Base-by-base conservation (phyloP, 2,329 filamentous ascomycete genomes). In the Penicillium sp. region DNA sequence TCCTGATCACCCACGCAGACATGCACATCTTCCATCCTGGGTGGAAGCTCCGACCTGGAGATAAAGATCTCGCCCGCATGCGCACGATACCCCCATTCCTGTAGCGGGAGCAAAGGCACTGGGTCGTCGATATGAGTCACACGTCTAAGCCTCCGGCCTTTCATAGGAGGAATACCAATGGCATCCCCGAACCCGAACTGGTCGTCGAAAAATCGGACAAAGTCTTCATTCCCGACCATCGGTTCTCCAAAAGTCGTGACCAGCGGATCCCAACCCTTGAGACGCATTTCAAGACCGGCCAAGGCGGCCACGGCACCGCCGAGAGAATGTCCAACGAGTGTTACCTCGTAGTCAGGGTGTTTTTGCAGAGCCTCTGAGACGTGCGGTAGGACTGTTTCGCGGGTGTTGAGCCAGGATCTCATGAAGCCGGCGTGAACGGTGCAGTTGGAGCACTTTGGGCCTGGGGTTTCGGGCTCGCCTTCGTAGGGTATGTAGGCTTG, bases 231-330 rank as follows among this genome's bases (percentile, higher is more conserved):
- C 2, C 84, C 84, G 2, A 86, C 66, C 40, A 81, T 77, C 18
- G 94, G 94, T 74, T 97, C 91, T 9, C 94, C 94, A 73, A 96
- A 99, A 0, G 94, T 97, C 5, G 93, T 97, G 39, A 96, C 85
- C 13, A 81, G 74, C 2, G 92, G 86, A 8, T 87, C 75, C 86
- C 88, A 94, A 16, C 89, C 91, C n/a, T 88, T 79, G 0, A 86
- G 83, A 55, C 86, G 83, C 67, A 96, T 83, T 68, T 99, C 94
- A 29, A 97, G 79, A 1, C 84, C 90, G 0, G 92, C 94, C 3
- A 99, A 83, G 1, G 90, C 88, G 2, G 94, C 93, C 2, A 99
- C 90, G 0, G 94, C 92, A 14, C 94, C 94, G 18, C 94, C 94
- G 0, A 99, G 84, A 47, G 90, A 96, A 72, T 99, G 94, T 0